phyloP scores from a whole-genome alignment of 768 basidiomycete species.

The Podaxis sp. region DNA sequence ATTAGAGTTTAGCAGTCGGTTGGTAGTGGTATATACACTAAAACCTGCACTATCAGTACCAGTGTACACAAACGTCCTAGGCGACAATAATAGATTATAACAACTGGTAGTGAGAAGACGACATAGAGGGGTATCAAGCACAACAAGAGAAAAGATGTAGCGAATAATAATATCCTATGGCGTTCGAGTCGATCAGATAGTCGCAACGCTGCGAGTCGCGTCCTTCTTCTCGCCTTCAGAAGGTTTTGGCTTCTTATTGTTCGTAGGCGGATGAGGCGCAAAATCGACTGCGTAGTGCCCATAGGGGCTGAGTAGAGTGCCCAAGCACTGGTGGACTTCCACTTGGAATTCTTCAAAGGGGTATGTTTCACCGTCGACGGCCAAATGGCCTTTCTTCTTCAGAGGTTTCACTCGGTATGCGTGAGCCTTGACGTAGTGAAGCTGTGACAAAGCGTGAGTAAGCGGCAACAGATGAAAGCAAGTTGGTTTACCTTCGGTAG shows the following conservation, averaged over 20 bases:
- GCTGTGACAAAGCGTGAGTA: constrained; percentile 31
- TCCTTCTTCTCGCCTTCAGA: constrained; percentile 1
- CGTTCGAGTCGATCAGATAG: neutral
- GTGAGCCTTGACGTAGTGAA: constrained; percentile 67
- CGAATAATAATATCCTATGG: constrained; percentile 8
- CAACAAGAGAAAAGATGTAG: constrained; percentile 3
- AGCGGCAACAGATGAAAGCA: neutral
- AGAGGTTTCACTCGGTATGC: constrained; percentile 71
- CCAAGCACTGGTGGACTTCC: constrained; percentile 67
- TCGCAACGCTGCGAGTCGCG: neutral
- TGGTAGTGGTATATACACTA: constrained; percentile 4
- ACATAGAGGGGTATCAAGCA: constrained; percentile 5
- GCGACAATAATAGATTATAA: neutral
- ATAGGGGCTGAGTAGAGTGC: constrained; percentile 58
- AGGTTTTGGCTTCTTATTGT: neutral
- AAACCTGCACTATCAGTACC: neutral
- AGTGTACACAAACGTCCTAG: constrained; percentile 1
- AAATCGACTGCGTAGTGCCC: constrained; percentile 61
- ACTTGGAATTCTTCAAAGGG: constrained; percentile 75
- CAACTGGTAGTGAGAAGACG: neutral
- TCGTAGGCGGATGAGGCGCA: constrained; percentile 19
- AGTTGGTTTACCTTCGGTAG: constrained; percentile 42
- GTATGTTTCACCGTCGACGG: constrained; percentile 76
- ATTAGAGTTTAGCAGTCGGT: constrained; percentile 1
- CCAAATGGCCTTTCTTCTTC: constrained; percentile 45